Evolutionary conservation across 2,329 filamentous ascomycete species (phyloP).

Genomic region (Alternaria longipes): DNA sequence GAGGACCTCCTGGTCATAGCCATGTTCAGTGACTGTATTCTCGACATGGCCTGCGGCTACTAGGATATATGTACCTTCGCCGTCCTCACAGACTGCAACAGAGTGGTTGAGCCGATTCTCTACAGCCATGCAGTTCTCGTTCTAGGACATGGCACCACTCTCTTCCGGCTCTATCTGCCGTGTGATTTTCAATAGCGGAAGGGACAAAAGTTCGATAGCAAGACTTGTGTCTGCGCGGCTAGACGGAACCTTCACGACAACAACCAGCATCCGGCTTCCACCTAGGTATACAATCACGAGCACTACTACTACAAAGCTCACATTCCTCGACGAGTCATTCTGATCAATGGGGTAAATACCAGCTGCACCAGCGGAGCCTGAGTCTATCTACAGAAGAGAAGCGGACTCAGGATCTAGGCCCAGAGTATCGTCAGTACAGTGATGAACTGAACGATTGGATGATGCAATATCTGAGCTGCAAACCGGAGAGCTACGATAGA

Average conservation of each 20-base stretch:
- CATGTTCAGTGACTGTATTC: not conserved
- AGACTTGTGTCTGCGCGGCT: slow-evolving; percentile 7
- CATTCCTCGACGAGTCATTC: slow-evolving; percentile 29
- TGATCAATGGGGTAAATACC: slow-evolving; percentile 28
- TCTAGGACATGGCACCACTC: no score
- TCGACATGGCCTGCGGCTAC: not conserved
- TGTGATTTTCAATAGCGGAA: slow-evolving; percentile 30
- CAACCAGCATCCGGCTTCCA: slow-evolving; percentile 2
- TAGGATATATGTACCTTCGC: not conserved
- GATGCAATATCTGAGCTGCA: slow-evolving; percentile 21
- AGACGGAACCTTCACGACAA: not conserved
- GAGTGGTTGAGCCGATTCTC: slow-evolving; percentile 28
- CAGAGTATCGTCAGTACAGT: slow-evolving; percentile 32
- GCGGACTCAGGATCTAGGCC: slow-evolving; percentile 2
- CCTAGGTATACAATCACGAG: slow-evolving; percentile 5
- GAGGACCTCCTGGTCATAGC: not conserved
- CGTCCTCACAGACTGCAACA: slow-evolving; percentile 10
- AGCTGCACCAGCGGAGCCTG: not conserved
- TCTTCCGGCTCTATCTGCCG: no score
- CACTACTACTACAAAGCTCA: slow-evolving; percentile 28
- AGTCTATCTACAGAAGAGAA: slow-evolving; percentile 25
- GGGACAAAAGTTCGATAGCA: slow-evolving; percentile 19
- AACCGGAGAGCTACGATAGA: slow-evolving; percentile 18
- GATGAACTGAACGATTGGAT: slow-evolving; percentile 40
- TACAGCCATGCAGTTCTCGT: slow-evolving; percentile 2